Base-by-base conservation (phyloP, 164 flowering plant species). In the Chimonanthus salicifolius region DNA sequence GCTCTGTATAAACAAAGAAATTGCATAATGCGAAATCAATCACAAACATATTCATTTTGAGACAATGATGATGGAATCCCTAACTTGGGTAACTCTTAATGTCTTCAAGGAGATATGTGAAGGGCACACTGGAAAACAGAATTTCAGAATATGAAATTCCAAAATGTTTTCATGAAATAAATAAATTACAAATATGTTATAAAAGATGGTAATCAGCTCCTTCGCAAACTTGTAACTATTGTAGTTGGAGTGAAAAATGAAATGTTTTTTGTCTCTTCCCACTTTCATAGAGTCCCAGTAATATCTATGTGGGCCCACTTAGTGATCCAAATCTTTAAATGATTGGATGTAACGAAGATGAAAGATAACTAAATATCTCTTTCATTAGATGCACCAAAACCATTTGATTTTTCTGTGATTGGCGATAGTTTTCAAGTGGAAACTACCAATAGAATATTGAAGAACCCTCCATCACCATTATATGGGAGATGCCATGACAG, bases 1-100 rank as follows among this genome's bases (percentile, higher is more conserved):
- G 81, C 82, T 85, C 86, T 83, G 83, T 77, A 81, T 62, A 80
- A 75, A 70, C 72, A 64, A 33, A 33, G 68, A 43, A 76, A 66
- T 45, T 21, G 64, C 20, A 78, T 64, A 60, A 70, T 43, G 76
- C 74, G 68, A 45, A 58, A 43, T 43, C 54, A 20, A 45, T 68
- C 21, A 47, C 43, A 33, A 2, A 3, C 62, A 64, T 54, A 0
- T 33, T 51, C 18, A 10, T 43, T 45, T 46, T 64, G 47, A 54
- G 58, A 51, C 7, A 7, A 49, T 20, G 21, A 8, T 2, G 58
- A 51, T 51, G 58, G 16, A 51, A 51, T 51, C 9, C 9, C 7
- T 51, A 51, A 10, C 13, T 51, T 51, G 13, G 9, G 13, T 51
- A 51, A 51, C 58, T 8, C 58, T 10, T 9, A 8, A 51, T 51